Base-by-base conservation (phyloP, 306 rosid species). In the Betula pendula region DNA sequence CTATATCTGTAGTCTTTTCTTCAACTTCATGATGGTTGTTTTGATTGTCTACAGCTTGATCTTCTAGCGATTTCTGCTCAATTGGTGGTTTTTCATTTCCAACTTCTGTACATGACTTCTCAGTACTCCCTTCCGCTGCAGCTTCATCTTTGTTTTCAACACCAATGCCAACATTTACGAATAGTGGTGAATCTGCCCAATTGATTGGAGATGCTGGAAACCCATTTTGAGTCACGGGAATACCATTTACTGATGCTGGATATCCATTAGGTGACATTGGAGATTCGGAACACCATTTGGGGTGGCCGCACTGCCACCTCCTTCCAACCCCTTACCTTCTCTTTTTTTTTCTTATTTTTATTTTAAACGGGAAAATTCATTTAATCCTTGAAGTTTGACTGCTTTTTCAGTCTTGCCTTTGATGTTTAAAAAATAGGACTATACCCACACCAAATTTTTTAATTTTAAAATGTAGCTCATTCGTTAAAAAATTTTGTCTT, bases 271-370 rank as follows among this genome's bases (percentile, higher is more conserved):
- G 86, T 35, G 94, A 86, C 70, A 83, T 42, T 43, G 89, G n/a
- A n/a, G n/a, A n/a, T n/a, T n/a, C n/a, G n/a, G 83, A 73, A 68
- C 74, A 51, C 82, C 87, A 73, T 84, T 91, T 35, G 97, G 98
- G 16, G 95, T n/a, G n/a, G n/a, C n/a, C n/a, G n/a, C n/a, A n/a
- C n/a, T n/a, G n/a, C n/a, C n/a, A n/a, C n/a, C n/a, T n/a, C n/a
- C n/a, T n/a, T n/a, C n/a, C n/a, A n/a, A n/a, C n/a, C n/a, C n/a
- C n/a, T n/a, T n/a, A n/a, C n/a, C n/a, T n/a, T n/a, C n/a, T n/a
- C n/a, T n/a, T n/a, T n/a, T n/a, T n/a, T n/a, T n/a, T n/a, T n/a
- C n/a, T n/a, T n/a, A n/a, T n/a, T n/a, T n/a, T n/a, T n/a, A n/a
- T n/a, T n/a, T n/a, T n/a, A n/a, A n/a, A n/a, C n/a, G n/a, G n/a